Percentiles rank a stretch among this genome's conserved stretches.
Conservation (phyloP, 148 eudicot genomes). For the Talinum fruticosum region DNA sequence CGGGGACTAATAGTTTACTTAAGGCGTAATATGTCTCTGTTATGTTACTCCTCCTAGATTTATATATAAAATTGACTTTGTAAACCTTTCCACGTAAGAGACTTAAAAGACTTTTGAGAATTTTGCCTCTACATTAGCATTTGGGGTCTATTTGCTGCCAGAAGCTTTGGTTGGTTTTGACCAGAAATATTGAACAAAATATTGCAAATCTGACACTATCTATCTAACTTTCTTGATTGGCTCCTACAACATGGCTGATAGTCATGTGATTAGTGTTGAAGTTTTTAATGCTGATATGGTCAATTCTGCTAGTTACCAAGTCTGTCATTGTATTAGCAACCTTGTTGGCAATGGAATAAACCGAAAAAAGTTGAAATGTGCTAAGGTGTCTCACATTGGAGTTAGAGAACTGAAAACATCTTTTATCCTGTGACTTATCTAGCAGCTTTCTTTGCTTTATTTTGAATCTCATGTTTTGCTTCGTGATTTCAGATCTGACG, state of each 20-base stretch:
- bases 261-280: not conserved
- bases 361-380: not conserved
- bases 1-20: not conserved
- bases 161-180: not conserved
- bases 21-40: not conserved
- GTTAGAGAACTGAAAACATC: not conserved
- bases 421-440: not conserved
- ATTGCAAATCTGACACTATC: not conserved
- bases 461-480: conserved; percentile 11
- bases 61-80: not conserved
- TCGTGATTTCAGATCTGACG: conserved; percentile 71
- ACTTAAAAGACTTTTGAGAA: not conserved
- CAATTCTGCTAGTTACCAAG: not conserved
- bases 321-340: not conserved
- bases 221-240: not conserved
- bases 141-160: not conserved
- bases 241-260: not conserved
- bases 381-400: not conserved
- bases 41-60: too few species aligned
- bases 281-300: not conserved
- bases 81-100: not conserved
- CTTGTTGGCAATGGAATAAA: not conserved
- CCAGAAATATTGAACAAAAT: not conserved
- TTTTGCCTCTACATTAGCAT: not conserved
- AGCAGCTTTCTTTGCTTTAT: conserved; percentile 11